Base-by-base conservation (phyloP, 192 early-diverging fungal species). In the Coemansia sp. region DNA sequence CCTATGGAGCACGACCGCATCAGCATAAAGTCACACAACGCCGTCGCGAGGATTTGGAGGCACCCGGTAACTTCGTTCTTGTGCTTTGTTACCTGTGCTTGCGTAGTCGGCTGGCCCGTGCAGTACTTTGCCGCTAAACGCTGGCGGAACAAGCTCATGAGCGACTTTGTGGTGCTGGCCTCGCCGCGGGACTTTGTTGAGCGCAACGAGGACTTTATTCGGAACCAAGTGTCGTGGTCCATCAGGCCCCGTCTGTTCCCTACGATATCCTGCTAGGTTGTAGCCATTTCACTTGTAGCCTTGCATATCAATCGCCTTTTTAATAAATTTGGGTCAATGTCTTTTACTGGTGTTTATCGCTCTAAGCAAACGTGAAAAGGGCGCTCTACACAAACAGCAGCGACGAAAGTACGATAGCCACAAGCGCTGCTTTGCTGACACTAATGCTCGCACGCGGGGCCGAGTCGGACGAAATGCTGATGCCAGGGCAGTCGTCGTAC, bases 111-210 rank as follows among this genome's bases (percentile, higher is more conserved):
- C 10, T 77, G 73, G 73, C 73, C 73, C 10, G 2, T 77, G 14
- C 54, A 58, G 51, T 64, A 61, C 21, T 35, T 56, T 18, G 61
- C 66, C 0, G 58, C 54, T 4, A 25, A 32, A n/a, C 43, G 51
- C 9, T 77, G 73, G 73, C 35, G 59, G 10, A 59, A 69, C 62
- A 69, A 59, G 46, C 21, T 77, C 8, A 65, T 66, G 63, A 69
- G 66, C 25, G 67, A 77, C 38, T 77, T 77, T 77, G 73, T 70
- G 0, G 73, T 77, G 4, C 33, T 77, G 27, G 45, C 48, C 1
- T 51, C 63, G 14, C 73, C 73, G 4, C 53, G 36, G 39, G 58
- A 77, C 34, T 77, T 63, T 38, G 65, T 77, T 7, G 55, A 54
- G 5, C 52, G 61, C 31, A 54, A 76, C 26, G 47, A 56, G 0